Conservation (phyloP, 2,329 filamentous ascomycete genomes). For the Beauveria sp. region DNA sequence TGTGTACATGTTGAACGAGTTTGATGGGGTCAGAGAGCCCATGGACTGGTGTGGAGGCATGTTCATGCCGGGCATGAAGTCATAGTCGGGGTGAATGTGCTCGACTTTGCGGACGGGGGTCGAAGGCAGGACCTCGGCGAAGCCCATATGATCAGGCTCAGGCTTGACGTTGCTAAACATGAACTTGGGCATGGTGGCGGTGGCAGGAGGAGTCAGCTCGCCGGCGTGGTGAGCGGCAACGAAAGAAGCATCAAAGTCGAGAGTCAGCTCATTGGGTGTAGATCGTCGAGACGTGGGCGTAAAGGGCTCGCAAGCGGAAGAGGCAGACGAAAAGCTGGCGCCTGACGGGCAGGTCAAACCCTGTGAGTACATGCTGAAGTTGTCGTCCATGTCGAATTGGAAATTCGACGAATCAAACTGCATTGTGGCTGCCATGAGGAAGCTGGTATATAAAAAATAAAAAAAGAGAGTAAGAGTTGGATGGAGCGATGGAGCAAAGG, state of each 20-base stretch:
- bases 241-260: conserved; percentile 29
- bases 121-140: conserved; percentile 24
- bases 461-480: conserved; percentile 9
- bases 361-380: conserved; percentile 31
- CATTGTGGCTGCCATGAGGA: conserved; percentile 20
- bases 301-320: conserved; percentile 33
- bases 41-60: conserved; percentile 26
- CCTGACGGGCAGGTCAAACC: conserved; percentile 28
- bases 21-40: conserved; percentile 31
- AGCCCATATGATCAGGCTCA: conserved; percentile 27
- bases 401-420: conserved; percentile 32
- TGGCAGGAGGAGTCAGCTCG: conserved; percentile 30
- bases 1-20: conserved; percentile 27
- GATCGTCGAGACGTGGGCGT: conserved; percentile 39
- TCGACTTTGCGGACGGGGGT: conserved; percentile 32
- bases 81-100: conserved; percentile 29
- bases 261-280: conserved; percentile 30
- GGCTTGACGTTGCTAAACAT: conserved; percentile 27
- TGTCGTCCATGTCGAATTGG: conserved; percentile 32
- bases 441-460: not conserved
- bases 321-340: conserved; percentile 33
- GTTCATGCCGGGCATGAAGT: conserved; percentile 32
- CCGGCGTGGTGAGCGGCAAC: conserved; percentile 21
- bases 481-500: not conserved
- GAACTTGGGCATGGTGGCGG: conserved; percentile 24